Evolutionary conservation across 495 filamentous ascomycete genomes (phyloP), one percentile per base, ranked within the genome.

Genomic region (Physcia stellaris): DNA sequence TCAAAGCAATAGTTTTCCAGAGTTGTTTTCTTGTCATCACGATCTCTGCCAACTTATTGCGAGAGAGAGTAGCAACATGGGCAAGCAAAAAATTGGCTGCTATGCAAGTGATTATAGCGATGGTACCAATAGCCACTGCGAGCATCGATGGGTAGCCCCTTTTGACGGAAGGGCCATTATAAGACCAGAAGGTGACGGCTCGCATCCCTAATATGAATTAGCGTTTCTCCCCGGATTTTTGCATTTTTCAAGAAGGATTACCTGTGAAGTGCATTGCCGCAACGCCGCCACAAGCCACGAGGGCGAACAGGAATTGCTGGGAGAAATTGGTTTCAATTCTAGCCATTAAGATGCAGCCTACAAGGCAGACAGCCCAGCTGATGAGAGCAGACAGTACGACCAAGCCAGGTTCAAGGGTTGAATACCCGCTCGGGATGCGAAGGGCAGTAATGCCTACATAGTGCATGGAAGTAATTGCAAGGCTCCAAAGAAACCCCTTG

Each of bases 181-280:
- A 22, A 19, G 51, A 48, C 44, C 45, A 54, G 16, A 54, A 54
- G 28, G 44, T 54, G 24, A 36, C 48, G 6, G 51, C 51, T 31
- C 29, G 22, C 48, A 54, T 51, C 23, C 50, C 50, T 53, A n/a
- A n/a, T n/a, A n/a, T n/a, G 21, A n/a, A 39, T 28, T 16, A 39
- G 13, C 9, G 3, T 45, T 29, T 32, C 37, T 32, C 18, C 3
- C 33, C 23, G 4, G 1, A 6, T n/a, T 35, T 10, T 13, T 30
- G 24, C 24, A 35, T 18, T 9, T 6, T 29, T 12, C 13, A 22
- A n/a, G 19, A 1, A 31, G 2, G 24, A 24, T 27, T 48, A 48
- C 51, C 51, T 34, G 51, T 54, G 33, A 54, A 54, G 37, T 54
- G 51, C 51, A 54, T 54, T 12, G 39, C 45, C 13, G 51, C 40